Base-by-base conservation (phyloP, 1,284 basidiomycete genomes). In the Ganoderma lingzhi region DNA sequence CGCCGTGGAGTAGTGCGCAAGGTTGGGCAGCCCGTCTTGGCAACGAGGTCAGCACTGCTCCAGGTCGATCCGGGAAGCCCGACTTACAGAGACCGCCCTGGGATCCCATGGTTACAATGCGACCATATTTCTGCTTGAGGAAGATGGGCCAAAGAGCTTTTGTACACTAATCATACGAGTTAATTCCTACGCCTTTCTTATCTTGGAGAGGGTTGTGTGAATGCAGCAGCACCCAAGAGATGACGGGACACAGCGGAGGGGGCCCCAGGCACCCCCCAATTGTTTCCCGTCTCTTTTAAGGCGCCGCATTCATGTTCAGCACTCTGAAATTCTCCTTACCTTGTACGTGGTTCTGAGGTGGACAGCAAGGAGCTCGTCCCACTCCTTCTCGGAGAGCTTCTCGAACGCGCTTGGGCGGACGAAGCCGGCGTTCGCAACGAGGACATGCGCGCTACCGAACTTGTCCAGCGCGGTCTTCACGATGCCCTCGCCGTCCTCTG, bases 61-160 rank as follows among this genome's bases (percentile, higher is more conserved):
- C 70, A n/a, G 12, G 37, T 5, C 28, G 37, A 23, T 23, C 9
- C 45, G 9, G 17, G 39, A 51, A 41, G 35, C 23, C 23, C 37
- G 48, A 85, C 93, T 78, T 76, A 95, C 93, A 96, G 70, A 98
- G 92, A 71, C 97, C 97, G 67, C 97, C 96, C 79, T 93, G 92
- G 6, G 97, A 99, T 69, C 92, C 90, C 37, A 97, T 99, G 65
- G 95, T 98, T 68, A 99, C 88, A 78, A 99, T 97, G 68, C 98
- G 92, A 42, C 98, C 97, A 79, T 93, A 99, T 83, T 96, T 97
- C 80, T 99, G 98, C 84, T 97, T 94, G 82, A 94, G 92, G 88
- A 99, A 98, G 78, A 96, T 86, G 3, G 97, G 96, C 98, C 97
- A 99, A 45, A 96, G 94, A 15, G 97, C 97, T 80, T 98, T 96